Evolutionary conservation across 805 yeast genomes (phyloP).

Genomic region (Candida mattraensis): DNA sequence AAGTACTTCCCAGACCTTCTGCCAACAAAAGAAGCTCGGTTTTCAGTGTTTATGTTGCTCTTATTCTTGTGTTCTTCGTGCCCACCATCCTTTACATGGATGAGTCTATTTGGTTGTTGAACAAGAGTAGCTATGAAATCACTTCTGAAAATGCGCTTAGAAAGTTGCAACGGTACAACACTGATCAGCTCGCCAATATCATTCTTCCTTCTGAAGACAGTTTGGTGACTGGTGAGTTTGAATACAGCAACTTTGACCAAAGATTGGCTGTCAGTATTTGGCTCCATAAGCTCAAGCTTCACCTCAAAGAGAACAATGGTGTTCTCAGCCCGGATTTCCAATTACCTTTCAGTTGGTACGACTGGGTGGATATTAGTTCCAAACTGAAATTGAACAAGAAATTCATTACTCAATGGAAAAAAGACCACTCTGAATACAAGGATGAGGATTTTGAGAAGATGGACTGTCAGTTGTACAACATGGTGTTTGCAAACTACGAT

Average conservation of each 20-base stretch:
- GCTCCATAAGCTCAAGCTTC: constrained; percentile 19
- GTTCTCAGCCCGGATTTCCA: constrained; percentile 23
- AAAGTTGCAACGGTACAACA: constrained; percentile 14
- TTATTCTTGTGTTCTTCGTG: constrained; percentile 16
- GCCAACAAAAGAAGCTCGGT: constrained; percentile 13
- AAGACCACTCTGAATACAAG: constrained; percentile 6
- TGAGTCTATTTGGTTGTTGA: constrained; percentile 10
- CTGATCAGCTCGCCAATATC: constrained; percentile 43
- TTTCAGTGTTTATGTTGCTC: constrained; percentile 14
- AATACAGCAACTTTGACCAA: constrained; percentile 28
- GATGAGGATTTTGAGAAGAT: constrained; percentile 9
- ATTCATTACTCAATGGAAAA: constrained; percentile 11
- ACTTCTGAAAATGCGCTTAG: constrained; percentile 14
- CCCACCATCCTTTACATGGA: constrained; percentile 22
- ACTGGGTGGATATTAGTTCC: constrained; percentile 29
- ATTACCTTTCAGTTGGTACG: constrained; percentile 36
- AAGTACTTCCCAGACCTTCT: constrained; percentile 6
- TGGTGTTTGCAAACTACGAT: constrained; percentile 14
- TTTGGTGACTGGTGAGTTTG: constrained; percentile 1
- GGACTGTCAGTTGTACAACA: constrained; percentile 21
- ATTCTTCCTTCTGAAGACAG: constrained; percentile 56
- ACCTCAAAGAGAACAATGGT: constrained; percentile 19
- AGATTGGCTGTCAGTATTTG: constrained; percentile 34
- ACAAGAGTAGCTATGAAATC: constrained; percentile 11
- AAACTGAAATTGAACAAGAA: constrained; percentile 17